Evolutionary conservation across 176 grass and related monocot genomes (phyloP).

Genomic region (Otatea glauca): DNA sequence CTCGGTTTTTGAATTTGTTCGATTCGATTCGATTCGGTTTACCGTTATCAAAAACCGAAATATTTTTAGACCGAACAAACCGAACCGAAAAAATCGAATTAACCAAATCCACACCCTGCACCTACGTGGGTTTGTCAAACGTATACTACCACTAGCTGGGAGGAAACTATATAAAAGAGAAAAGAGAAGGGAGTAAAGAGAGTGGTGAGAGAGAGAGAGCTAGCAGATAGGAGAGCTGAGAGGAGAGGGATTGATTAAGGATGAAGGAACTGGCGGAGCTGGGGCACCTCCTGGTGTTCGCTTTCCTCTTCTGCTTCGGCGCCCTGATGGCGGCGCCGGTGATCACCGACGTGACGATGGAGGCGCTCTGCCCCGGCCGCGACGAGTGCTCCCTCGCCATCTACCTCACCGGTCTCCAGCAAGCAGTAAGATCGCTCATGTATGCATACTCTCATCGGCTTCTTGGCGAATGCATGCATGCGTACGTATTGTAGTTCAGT

Average conservation of each 20-base stretch:
- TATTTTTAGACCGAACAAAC: no score
- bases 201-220: not conserved
- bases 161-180: not conserved
- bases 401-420: slow-evolving; percentile 68
- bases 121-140: no score
- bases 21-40: no score
- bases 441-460: not conserved
- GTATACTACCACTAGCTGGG: not conserved
- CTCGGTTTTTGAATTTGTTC: no score
- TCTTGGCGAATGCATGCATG: no score
- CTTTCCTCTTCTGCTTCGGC: slow-evolving; percentile 66
- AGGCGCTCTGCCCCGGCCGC: slow-evolving; percentile 60
- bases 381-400: slow-evolving; percentile 76
- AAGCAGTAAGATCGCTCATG: slow-evolving; percentile 42
- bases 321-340: slow-evolving; percentile 56
- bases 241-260: not conserved
- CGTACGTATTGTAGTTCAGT: no score
- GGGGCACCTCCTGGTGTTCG: slow-evolving; percentile 65
- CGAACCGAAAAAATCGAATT: no score
- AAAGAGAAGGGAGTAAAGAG: not conserved
- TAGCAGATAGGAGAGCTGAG: not conserved
- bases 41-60: no score
- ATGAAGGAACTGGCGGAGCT: slow-evolving; percentile 50
- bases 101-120: no score
- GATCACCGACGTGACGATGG: slow-evolving; percentile 74